Evolutionary conservation across 371 early-diverging fungal genomes (phyloP).

Genomic region (Mucor velutinosus): DNA sequence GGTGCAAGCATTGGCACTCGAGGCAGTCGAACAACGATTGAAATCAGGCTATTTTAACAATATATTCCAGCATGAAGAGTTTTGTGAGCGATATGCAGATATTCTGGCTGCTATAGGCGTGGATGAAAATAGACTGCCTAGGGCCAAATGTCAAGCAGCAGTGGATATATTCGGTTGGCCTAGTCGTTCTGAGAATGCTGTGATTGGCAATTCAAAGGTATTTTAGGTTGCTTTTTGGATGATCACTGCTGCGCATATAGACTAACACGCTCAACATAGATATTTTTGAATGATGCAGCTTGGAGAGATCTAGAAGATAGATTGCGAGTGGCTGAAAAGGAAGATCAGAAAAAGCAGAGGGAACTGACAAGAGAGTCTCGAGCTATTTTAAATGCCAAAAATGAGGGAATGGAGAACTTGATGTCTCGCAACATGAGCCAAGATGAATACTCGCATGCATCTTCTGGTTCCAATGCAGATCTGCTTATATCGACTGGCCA

Average conservation of each 20-base stretch:
- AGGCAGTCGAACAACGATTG: constrained; percentile 37
- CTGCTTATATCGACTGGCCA: constrained; percentile 8
- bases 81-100: constrained; percentile 56
- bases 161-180: constrained; percentile 69
- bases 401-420: neutral
- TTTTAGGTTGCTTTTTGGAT: neutral
- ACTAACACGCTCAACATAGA: constrained; percentile 20
- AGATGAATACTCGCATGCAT: constrained; percentile 29
- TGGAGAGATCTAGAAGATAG: constrained; percentile 71
- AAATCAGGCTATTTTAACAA: constrained; percentile 53
- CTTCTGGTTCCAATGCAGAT: constrained; percentile 38
- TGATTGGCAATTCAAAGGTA: constrained; percentile 69
- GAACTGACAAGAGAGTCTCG: constrained; percentile 23
- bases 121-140: constrained; percentile 7
- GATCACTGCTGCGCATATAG: neutral
- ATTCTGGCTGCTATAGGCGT: constrained; percentile 11
- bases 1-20: constrained; percentile 58
- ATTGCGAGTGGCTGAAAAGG: constrained; percentile 40
- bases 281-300: constrained; percentile 69
- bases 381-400: constrained; percentile 5
- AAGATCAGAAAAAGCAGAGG: constrained; percentile 32
- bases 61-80: constrained; percentile 51
- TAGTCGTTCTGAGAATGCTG: constrained; percentile 53
- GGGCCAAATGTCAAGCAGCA: constrained; percentile 24
- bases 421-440: constrained; percentile 8